Percentiles rank a stretch among this genome's conserved stretches.
Evolutionary conservation across 1,284 basidiomycete species (phyloP).

Genomic region (Ceratobasidium sp.): DNA sequence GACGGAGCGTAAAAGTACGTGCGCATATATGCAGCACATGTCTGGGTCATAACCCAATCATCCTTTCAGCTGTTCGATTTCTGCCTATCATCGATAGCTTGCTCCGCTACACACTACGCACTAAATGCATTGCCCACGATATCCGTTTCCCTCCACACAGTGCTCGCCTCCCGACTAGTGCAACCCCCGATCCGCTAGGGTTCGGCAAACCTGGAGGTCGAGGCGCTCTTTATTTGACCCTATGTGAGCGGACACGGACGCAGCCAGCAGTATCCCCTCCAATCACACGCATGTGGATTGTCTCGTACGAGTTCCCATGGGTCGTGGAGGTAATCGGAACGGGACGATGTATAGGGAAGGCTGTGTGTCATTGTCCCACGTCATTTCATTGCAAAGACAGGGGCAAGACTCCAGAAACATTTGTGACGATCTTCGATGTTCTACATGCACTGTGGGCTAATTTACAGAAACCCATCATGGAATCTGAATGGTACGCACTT

Average conservation of each 20-base stretch:
- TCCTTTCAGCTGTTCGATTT: conserved; percentile 9
- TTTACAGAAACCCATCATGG: conserved; percentile 17
- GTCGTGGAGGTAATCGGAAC: conserved; percentile 5
- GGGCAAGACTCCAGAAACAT: neutral
- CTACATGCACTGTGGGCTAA: conserved; percentile 9
- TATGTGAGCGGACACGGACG: conserved; percentile 9
- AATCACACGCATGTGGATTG: conserved; percentile 4
- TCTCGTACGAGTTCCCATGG: conserved; percentile 25
- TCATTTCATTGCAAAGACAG: conserved; percentile 8
- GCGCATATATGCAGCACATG: neutral
- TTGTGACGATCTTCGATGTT: conserved; percentile 7
- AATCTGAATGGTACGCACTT: conserved; percentile 9
- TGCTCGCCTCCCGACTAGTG: neutral
- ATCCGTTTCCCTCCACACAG: conserved; percentile 18
- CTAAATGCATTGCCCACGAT: conserved; percentile 18
- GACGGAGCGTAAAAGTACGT: conserved; percentile 10
- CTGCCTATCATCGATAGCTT: conserved; percentile 14
- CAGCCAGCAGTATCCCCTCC: conserved; percentile 21
- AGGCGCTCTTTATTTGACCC: conserved; percentile 1
- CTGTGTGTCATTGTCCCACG: neutral
- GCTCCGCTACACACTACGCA: conserved; percentile 1
- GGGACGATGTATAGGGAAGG: neutral
- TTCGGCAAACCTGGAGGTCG: neutral
- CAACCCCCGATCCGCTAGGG: neutral
- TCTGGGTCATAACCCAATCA: neutral